Evolutionary conservation across 495 filamentous ascomycete species (phyloP), one percentile per base, ranked within the genome.

Genomic region (Podospora fimiseda): DNA sequence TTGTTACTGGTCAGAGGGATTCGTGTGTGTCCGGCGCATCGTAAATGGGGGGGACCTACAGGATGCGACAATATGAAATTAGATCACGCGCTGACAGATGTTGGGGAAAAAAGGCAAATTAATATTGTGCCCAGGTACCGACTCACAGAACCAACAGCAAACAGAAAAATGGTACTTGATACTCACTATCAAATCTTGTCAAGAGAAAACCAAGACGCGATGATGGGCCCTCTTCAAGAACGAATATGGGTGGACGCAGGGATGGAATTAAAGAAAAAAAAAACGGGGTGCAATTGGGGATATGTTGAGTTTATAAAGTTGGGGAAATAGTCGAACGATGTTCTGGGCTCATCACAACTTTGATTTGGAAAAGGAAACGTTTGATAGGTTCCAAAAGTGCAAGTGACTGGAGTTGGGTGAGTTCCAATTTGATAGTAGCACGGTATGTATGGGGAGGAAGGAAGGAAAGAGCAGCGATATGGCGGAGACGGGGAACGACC

Each of bases 401-500:
- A n/a, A n/a, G n/a, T n/a, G n/a, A n/a, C n/a, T n/a, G n/a, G n/a
- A n/a, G n/a, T n/a, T n/a, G n/a, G n/a, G n/a, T n/a, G n/a, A n/a
- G n/a, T n/a, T n/a, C n/a, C n/a, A n/a, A n/a, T n/a, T 42, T 53
- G 47, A 33, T 19, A 47, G 38, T 48, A 36, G 27, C 22, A 19
- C 43, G 36, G 8, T 47, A 23, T 51, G 24, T 50, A 42, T 38
- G 23, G 50, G 47, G 63, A 49, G 57, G 57, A 40, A 38, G 52
- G 46, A 56, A 49, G 48, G 55, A n/a, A n/a, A n/a, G n/a, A n/a
- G n/a, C n/a, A 55, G 54, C 43, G 48, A 22, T 23, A 43, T 51
- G 64, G 53, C 55, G 57, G 52, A 57, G 53, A 52, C 57, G 64
- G 57, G 57, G 55, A 49, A 42, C n/a, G n/a, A n/a, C n/a, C n/a